Conservation (phyloP, 2,329 filamentous ascomycete genomes). For the Penicillium sp. region DNA sequence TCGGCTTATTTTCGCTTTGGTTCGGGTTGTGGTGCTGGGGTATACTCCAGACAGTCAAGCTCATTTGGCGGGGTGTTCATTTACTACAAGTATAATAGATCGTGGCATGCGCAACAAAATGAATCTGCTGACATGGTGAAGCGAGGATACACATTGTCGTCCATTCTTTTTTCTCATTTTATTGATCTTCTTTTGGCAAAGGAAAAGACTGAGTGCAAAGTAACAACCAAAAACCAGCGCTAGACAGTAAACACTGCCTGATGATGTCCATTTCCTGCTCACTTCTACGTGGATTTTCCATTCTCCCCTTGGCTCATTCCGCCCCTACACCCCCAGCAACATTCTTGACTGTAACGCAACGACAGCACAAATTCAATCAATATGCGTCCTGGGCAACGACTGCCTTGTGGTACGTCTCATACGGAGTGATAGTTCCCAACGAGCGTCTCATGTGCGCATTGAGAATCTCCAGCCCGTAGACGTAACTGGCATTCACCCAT, state of each 20-base stretch:
- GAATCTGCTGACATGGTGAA: not conserved
- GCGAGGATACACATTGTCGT: not conserved
- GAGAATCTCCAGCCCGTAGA: conserved; percentile 81
- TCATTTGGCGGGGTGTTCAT: not conserved
- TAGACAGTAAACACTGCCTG: not conserved
- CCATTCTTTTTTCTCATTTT: not conserved
- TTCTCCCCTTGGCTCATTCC: not conserved
- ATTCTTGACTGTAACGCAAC: not conserved
- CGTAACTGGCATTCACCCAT: conserved; percentile 97
- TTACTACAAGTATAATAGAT: not conserved
- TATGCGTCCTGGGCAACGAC: conserved; percentile 31
- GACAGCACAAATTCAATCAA: conserved; percentile 2
- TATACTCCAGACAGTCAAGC: not conserved
- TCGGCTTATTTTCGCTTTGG: conserved; percentile 19
- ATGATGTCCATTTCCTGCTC: not conserved
- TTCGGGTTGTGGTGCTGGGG: not conserved
- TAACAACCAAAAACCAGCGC: not conserved
- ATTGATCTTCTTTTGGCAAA: not conserved
- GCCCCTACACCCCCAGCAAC: not conserved
- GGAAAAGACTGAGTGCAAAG: not conserved
- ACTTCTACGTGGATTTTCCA: not conserved
- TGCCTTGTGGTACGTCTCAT: conserved; percentile 69
- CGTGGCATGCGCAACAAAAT: not conserved
- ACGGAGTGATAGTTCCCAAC: conserved; percentile 77
- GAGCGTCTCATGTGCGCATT: conserved; percentile 83